Evolutionary conservation across 495 filamentous ascomycete genomes (phyloP).

Genomic region (Trichocladium uniseriatum): DNA sequence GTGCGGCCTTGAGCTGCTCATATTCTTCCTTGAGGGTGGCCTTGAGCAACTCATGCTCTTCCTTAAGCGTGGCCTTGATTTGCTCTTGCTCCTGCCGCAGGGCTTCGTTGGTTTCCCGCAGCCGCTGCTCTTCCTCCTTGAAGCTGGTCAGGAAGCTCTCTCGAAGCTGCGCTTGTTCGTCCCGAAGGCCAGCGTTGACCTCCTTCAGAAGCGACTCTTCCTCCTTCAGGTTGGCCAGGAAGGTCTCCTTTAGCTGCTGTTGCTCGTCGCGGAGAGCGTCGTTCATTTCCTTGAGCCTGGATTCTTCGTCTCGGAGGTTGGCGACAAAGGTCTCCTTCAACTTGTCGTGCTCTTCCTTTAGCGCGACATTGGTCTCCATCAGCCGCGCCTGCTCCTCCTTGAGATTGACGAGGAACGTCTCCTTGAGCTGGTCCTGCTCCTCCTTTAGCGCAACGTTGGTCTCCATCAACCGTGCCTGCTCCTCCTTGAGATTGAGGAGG

Average conservation of each 20-base stretch:
- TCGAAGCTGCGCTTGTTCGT: constrained; percentile 32
- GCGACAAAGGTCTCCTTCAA: constrained; percentile 18
- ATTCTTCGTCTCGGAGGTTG: constrained; percentile 21
- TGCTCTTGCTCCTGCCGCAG: constrained; percentile 17
- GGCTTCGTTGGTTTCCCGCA: constrained; percentile 10
- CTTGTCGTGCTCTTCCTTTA: constrained; percentile 24
- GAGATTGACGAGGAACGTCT: constrained; percentile 24
- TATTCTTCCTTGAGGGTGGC: constrained; percentile 12
- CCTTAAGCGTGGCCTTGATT: constrained; percentile 33
- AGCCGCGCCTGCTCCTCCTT: constrained; percentile 19
- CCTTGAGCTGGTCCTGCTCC: constrained; percentile 68
- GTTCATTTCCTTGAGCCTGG: constrained; percentile 19
- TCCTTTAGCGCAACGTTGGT: constrained; percentile 43
- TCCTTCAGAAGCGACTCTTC: constrained; percentile 69
- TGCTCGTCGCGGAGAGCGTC: constrained; percentile 57
- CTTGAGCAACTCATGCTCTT: constrained; percentile 33
- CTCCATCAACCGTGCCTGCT: constrained; percentile 38
- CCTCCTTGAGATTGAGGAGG: constrained; percentile 37
- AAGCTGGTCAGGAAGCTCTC: constrained; percentile 26
- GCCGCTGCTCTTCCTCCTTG: constrained; percentile 20
- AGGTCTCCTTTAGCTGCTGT: constrained; percentile 64
- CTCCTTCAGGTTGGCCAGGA: constrained; percentile 47
- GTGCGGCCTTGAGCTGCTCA: background rate
- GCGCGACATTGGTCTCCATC: constrained; percentile 14
- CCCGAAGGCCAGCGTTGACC: constrained; percentile 42